A percentile compares a stretch with the other conserved stretches of the same genome.
Conservation (phyloP, 345 rosid species). For the thale cress (Arabidopsis thaliana) region DNA sequence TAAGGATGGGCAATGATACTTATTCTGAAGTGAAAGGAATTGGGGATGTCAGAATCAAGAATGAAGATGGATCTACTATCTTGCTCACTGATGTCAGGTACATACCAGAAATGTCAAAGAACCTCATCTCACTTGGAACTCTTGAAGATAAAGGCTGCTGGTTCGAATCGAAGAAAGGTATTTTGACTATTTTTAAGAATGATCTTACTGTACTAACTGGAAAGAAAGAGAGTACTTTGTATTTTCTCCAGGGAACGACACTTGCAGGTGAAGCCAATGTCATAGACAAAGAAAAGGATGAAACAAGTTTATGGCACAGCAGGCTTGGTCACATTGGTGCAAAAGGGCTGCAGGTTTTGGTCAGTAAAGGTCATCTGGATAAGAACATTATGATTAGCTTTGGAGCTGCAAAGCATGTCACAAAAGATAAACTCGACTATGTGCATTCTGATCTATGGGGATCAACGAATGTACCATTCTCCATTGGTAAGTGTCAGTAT, state of each 20-base stretch:
- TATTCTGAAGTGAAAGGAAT: neutral
- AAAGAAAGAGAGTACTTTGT: neutral
- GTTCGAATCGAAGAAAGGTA: neutral
- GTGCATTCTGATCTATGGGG: neutral
- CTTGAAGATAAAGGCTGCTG: neutral
- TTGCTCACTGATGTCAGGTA: neutral
- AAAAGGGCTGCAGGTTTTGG: neutral
- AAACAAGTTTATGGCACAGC: too few relatives aligned
- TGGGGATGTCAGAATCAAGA: accelerated
- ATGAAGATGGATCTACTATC: neutral
- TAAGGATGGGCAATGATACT: neutral
- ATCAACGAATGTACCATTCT: neutral
- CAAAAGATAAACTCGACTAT: neutral
- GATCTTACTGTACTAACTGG: neutral
- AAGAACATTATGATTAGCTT: neutral
- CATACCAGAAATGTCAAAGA: neutral
- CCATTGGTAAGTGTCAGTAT: neutral
- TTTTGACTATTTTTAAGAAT: neutral
- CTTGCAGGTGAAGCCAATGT: neutral
- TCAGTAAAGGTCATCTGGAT: neutral
- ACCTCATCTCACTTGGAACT: neutral
- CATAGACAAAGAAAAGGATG: too few relatives aligned
- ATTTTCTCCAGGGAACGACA: neutral
- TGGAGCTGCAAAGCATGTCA: neutral
- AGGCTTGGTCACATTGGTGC: neutral